Percentiles rank a stretch among this genome's conserved stretches.
Evolutionary conservation across 352 stramenopile species (phyloP).

Genomic region (Pythium rhizo-oryzae): DNA sequence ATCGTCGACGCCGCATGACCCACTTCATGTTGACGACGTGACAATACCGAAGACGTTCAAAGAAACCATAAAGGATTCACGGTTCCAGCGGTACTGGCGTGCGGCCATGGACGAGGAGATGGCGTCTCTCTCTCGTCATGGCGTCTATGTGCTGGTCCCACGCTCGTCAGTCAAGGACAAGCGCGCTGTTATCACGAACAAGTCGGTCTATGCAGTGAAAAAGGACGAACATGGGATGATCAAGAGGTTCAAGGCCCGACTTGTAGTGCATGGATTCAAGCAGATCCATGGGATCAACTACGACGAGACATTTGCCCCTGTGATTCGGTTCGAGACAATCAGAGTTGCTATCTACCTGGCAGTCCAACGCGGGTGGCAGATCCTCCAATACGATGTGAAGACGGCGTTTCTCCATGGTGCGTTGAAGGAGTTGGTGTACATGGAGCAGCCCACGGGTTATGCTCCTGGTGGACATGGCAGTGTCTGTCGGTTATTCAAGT

Average conservation of each 20-base stretch:
- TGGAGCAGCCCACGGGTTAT: constrained; percentile 11
- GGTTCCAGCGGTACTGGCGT: not conserved
- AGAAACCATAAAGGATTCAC: not conserved
- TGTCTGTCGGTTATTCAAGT: constrained; percentile 10
- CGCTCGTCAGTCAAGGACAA: not conserved
- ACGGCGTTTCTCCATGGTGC: constrained; percentile 29
- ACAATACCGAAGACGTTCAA: not conserved
- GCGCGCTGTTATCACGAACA: not conserved
- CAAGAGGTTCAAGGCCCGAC: constrained; percentile 12
- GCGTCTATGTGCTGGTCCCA: not conserved
- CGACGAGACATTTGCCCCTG: constrained; percentile 9
- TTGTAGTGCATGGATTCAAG: constrained; percentile 13
- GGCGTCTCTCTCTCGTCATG: not conserved
- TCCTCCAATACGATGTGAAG: constrained; percentile 32
- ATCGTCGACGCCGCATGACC: not conserved
- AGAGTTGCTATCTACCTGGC: constrained; percentile 1
- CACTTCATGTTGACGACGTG: not conserved
- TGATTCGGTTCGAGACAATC: constrained; percentile 16
- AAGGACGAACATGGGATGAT: constrained; percentile 17
- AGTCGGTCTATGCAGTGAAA: constrained; percentile 15
- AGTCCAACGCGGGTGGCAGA: constrained; percentile 10
- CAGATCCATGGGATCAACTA: constrained; percentile 15
- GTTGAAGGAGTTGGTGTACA: constrained; percentile 22
- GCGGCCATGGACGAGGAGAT: constrained; percentile 11
- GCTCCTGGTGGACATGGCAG: not conserved